A percentile compares a stretch with the other conserved stretches of the same genome.
phyloP scores from a whole-genome alignment of 2,329 filamentous ascomycete species.

The Fusarium pilosicola region DNA sequence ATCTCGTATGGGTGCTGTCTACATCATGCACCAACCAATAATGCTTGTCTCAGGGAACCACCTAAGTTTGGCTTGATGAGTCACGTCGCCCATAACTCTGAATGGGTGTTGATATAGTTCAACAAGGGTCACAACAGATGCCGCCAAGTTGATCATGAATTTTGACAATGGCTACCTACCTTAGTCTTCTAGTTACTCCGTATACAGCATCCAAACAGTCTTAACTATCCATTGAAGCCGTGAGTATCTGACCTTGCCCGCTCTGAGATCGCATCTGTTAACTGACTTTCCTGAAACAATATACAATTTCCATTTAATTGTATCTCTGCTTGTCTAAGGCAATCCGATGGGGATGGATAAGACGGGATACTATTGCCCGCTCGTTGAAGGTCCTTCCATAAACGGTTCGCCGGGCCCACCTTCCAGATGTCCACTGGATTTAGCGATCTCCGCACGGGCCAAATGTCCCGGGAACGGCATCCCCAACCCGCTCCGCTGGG shows the following conservation, averaged over 20 bases:
- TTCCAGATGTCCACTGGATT: not conserved
- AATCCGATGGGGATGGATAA: not conserved
- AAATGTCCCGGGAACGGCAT: constrained; percentile 12
- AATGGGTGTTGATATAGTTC: not conserved
- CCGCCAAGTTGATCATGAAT: not conserved
- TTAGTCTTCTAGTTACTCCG: not conserved
- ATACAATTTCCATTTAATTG: not conserved
- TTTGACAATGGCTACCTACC: not conserved
- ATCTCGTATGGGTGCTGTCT: not conserved
- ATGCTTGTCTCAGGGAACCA: constrained; percentile 1
- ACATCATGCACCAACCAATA: not conserved
- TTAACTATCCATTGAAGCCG: not conserved
- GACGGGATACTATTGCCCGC: not conserved
- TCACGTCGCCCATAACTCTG: constrained; percentile 5
- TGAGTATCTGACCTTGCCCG: not conserved
- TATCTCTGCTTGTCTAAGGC: not conserved
- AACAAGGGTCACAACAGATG: not conserved
- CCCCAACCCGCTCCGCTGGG: constrained; percentile 3
- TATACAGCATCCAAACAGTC: not conserved
- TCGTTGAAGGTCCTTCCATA: constrained; percentile 19
- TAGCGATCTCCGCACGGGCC: constrained; percentile 5
- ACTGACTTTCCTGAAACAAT: not conserved
- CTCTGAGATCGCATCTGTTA: not conserved
- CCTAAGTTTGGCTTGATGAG: not conserved
- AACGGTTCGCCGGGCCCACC: constrained; percentile 17